Base-by-base conservation (phyloP, 2,329 filamentous ascomycete genomes). In the Teratosphaeria epicoccoides region DNA sequence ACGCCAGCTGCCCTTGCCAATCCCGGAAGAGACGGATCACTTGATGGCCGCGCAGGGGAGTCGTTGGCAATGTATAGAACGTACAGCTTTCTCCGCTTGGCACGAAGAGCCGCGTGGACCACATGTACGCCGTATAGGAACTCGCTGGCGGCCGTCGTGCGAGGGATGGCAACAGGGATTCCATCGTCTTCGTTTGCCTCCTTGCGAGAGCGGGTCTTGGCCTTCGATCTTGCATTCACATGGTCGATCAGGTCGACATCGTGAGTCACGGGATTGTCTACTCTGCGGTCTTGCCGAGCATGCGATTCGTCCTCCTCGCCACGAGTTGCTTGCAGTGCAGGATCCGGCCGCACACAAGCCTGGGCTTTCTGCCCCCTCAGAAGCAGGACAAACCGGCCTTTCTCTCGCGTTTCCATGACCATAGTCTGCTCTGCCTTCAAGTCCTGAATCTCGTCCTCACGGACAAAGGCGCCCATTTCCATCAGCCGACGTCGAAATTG, bases 111-210 rank as follows among this genome's bases (percentile, higher is more conserved):
- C 20, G 90, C 86, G 56, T 85, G 77, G 22, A 97, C 88, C 1
- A 87, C 82, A 2, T 85, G 87, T 44, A 79, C 80, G 5, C 93
- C 93, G 65, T 95, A 97, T 2, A 98, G 74, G 61, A 96, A 97
- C 55, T 95, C 85, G 0, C 90, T 95, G 4, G 88, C 87, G 0
- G 91, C 85, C 0, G 88, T 94, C 0, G 87, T 88, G 64, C 91
- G 84, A 1, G 82, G 80, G 17, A 86, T 75, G 6, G 71, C 66
- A 3, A 70, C 53, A 0, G 73, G 73, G 1, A 70, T 53, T 9
- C 64, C 53, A 58, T 67, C 44, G 14, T 61, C 58, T 22, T 55
- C 51, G 12, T 55, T 52, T 7, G 17, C 33, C 6, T 40, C 10
- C 4, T 40, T 40, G 33, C 33, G 33, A 3, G 14, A 40, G 33